Percentiles rank a stretch among this genome's conserved stretches.
These are phyloP conservation scores for Phaeosphaeria sp. DNA, from an alignment of 2,329 filamentous ascomycete species.

Conservation along the genomic window DNA sequence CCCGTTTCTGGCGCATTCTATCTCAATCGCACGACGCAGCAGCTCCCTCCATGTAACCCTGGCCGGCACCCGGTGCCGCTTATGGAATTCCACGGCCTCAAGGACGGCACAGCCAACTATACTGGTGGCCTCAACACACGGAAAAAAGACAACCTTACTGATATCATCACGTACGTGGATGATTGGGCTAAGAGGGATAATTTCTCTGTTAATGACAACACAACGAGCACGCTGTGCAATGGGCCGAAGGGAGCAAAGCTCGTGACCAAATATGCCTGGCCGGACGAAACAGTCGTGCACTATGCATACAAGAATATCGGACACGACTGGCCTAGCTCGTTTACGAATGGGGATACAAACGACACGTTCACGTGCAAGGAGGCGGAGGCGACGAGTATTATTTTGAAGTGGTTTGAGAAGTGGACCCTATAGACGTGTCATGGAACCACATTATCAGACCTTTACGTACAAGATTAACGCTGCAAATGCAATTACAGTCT, in stretches of 20 bases:
- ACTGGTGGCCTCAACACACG: constrained; percentile 39
- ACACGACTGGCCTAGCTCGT: constrained; percentile 51
- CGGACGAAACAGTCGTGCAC: constrained; percentile 44
- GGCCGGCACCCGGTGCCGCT: constrained; percentile 45
- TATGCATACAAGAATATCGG: constrained; percentile 48
- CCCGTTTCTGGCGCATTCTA: constrained; percentile 58
- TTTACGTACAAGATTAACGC: background rate
- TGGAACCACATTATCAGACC: background rate
- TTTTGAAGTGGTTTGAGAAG: constrained; percentile 39
- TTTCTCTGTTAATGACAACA: constrained; percentile 30
- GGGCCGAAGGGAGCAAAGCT: constrained; percentile 38
- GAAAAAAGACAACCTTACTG: constrained; percentile 23
- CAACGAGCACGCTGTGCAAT: constrained; percentile 36
- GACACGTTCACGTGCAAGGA: constrained; percentile 33
- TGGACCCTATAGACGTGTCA: constrained; percentile 16
- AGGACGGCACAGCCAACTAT: constrained; percentile 52
- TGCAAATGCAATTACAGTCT: background rate
- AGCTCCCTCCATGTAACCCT: constrained; percentile 34
- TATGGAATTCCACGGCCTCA: constrained; percentile 54
- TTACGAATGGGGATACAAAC: constrained; percentile 33
- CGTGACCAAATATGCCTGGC: constrained; percentile 32
- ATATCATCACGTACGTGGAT: constrained; percentile 39
- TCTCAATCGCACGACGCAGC: constrained; percentile 24
- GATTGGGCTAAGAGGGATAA: constrained; percentile 49
- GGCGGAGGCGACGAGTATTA: constrained; percentile 39